Evolutionary conservation across 371 early-diverging fungal genomes (phyloP).

Genomic region (Sporodiniella umbellata): DNA sequence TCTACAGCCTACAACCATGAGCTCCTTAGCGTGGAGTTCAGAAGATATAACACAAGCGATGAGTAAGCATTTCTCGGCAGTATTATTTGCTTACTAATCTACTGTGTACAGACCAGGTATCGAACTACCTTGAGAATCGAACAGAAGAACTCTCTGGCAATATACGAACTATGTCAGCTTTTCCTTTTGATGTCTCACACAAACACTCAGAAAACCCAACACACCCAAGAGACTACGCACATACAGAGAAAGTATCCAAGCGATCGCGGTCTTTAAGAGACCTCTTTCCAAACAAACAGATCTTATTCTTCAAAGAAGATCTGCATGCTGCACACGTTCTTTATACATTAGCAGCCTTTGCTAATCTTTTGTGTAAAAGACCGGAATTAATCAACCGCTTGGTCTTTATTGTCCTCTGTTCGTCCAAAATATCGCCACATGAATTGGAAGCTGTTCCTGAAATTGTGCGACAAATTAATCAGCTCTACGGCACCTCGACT

Average conservation of each 20-base stretch:
- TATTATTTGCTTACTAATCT: background rate
- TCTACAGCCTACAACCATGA: background rate
- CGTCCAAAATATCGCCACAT: background rate
- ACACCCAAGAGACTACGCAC: background rate
- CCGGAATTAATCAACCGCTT: background rate
- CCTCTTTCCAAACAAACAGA: constrained; percentile 12
- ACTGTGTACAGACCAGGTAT: background rate
- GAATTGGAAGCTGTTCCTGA: constrained; percentile 15
- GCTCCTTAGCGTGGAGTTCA: background rate
- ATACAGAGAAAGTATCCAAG: background rate
- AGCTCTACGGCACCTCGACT: constrained; percentile 16
- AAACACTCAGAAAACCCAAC: background rate
- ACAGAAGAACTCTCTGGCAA: background rate
- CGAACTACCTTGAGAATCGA: background rate
- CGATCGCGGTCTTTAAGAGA: background rate
- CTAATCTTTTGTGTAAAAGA: constrained; percentile 3
- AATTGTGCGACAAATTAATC: constrained; percentile 25
- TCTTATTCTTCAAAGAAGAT: constrained; percentile 15
- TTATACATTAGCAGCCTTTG: constrained; percentile 12
- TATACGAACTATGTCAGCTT: no score
- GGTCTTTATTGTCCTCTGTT: constrained; percentile 9
- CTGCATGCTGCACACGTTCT: constrained; percentile 5
- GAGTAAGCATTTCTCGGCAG: background rate
- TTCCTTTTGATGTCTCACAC: background rate
- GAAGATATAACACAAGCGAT: background rate